Evolutionary conservation across 2,329 filamentous ascomycete species (phyloP).

Genomic region (Aspergillus sp.): DNA sequence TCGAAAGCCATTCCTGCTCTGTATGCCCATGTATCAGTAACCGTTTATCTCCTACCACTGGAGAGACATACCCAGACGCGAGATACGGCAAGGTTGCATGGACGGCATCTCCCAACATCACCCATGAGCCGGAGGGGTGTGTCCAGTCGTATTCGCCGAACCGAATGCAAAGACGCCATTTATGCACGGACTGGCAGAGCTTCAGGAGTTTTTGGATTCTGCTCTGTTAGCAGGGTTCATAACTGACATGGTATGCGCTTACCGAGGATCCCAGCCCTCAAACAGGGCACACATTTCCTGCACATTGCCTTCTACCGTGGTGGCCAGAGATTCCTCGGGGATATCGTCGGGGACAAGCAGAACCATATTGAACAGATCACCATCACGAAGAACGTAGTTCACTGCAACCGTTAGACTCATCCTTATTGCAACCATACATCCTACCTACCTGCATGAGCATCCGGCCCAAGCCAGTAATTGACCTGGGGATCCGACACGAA

Average conservation of each 20-base stretch:
- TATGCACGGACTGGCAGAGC: slow-evolving; percentile 58
- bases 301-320: slow-evolving; percentile 49
- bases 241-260: neutral
- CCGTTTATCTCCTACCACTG: neutral
- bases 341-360: slow-evolving; percentile 64
- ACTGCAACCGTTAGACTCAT: slow-evolving; percentile 31
- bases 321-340: slow-evolving; percentile 51
- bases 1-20: slow-evolving; percentile 62
- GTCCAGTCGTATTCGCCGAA: slow-evolving; percentile 58
- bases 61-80: slow-evolving; percentile 42
- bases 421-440: fast-evolving
- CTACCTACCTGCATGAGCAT: slow-evolving; percentile 44
- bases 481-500: slow-evolving; percentile 50
- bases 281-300: slow-evolving; percentile 56
- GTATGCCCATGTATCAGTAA: slow-evolving; percentile 8
- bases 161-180: slow-evolving; percentile 61
- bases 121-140: slow-evolving; percentile 55
- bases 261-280: slow-evolving; percentile 57
- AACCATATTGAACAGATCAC: slow-evolving; percentile 51
- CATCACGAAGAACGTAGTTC: slow-evolving; percentile 60
- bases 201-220: slow-evolving; percentile 55
- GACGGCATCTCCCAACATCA: slow-evolving; percentile 62
- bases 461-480: slow-evolving; percentile 56
- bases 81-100: slow-evolving; percentile 66
- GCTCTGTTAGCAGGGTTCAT: neutral